phyloP scores from a whole-genome alignment of 129 eudicot genomes.

The Lactuca sativa region DNA sequence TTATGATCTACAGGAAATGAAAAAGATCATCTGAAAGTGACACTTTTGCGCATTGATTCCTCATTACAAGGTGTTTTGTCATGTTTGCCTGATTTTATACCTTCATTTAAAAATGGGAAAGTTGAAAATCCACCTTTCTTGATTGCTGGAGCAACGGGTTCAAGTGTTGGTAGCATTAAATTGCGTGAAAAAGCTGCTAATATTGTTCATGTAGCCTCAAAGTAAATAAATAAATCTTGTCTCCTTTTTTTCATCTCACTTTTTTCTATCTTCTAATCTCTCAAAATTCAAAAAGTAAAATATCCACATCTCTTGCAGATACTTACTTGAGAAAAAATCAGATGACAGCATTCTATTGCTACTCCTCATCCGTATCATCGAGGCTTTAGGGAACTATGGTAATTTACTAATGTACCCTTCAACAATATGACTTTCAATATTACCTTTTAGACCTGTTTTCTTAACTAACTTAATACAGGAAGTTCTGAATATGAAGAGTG shows the following conservation, averaged over 20 bases:
- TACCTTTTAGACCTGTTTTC: neutral
- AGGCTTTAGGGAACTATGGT: constrained; percentile 91
- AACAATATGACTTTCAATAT: neutral
- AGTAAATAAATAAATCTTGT: constrained; percentile 37
- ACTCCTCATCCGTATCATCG: constrained; percentile 86
- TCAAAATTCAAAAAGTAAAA: neutral
- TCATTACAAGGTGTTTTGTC: constrained; percentile 95
- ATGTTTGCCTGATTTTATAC: constrained; percentile 93
- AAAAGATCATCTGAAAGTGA: constrained; percentile 97
- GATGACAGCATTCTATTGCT: constrained; percentile 94
- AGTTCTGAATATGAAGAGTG: constrained; percentile 97
- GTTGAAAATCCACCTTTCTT: constrained; percentile 63
- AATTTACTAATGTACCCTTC: constrained; percentile 37
- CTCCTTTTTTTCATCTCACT: neutral
- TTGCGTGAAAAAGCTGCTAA: constrained; percentile 82
- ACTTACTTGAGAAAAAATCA: constrained; percentile 84
- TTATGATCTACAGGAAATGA: constrained; percentile 60
- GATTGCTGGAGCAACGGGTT: constrained; percentile 91
- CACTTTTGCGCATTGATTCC: constrained; percentile 90
- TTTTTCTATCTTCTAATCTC: neutral
- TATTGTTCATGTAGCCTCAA: constrained; percentile 79
- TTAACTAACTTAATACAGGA: constrained; percentile 46
- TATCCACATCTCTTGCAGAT: constrained; percentile 39
- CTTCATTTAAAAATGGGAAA: constrained; percentile 55
- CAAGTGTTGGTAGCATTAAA: constrained; percentile 67